Evolutionary conservation across 139 green algal species (phyloP), one percentile per base, ranked within the genome.

Genomic region (Chara braunii): DNA sequence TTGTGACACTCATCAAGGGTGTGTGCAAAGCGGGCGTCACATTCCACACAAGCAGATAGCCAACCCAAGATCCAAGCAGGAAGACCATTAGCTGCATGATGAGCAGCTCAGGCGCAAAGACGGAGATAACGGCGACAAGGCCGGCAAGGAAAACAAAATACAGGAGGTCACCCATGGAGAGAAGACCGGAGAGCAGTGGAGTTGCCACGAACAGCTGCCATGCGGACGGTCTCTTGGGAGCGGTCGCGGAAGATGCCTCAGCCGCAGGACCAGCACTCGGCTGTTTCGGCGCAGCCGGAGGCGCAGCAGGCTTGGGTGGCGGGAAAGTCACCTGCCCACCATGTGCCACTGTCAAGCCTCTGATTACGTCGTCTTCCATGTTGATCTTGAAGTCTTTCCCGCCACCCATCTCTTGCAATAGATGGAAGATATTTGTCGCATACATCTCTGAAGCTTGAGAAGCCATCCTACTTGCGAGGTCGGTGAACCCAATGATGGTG

Each of bases 1-100:
- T 96, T 56, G 89, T 95, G 23, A 95, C 89, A 8, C 68, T 84
- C 89, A 96, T 95, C 40, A 96, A 80, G 11, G 89, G 89, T 24
- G 83, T 89, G 83, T 96, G 89, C 54, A 96, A 78, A 28, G 89
- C 88, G 4, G 85, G 85, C 9, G 78, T 84, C 3, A 94, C 89
- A 22, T 88, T 86, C 86, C 85, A 86, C 58, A 90, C 75, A 3
- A 37, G 65, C 64, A 76, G 6, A 28, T 36, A 58, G 42, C 58
- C 58, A 7, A 56, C 7, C 8, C 18, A 56, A 56, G n/a, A n/a
- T n/a, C n/a, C n/a, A n/a, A n/a, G n/a, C n/a, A 56, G 31, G 7
- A 9, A 56, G 7, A 56, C 18, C 26, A 56, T 56, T 28, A 56
- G 7, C 26, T 22, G 31, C 26, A 37, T 37, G 45, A 56, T 56